Base-by-base conservation (phyloP, 208 protist genomes). In the Vickermania ingenoplastis region DNA sequence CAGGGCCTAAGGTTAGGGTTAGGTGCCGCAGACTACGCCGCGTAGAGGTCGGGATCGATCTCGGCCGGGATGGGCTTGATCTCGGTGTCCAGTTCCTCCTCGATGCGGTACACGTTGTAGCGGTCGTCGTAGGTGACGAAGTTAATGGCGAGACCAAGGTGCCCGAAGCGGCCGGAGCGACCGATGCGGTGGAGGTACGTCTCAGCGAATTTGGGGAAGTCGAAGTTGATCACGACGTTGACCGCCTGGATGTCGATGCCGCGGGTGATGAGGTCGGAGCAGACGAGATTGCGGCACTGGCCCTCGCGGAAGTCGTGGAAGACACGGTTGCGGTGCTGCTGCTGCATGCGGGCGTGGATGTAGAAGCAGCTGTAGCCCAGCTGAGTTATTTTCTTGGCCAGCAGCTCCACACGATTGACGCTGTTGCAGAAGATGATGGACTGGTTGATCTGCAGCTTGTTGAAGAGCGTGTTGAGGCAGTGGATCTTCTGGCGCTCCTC, bases 221-320 rank as follows among this genome's bases (percentile, higher is more conserved):
- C 98, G 87, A 99, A 99, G 86, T 99, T 99, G 83, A 99, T 99
- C 62, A 99, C 98, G 7, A 99, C 98, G 71, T 99, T 99, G 21
- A 99, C 98, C 23, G 97, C 91, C 71, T 98, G 97, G 67, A 99
- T 98, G 77, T 99, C 98, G 68, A 99, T 99, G 90, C 97, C 98
- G 66, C 98, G 89, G 7, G 98, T 99, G 81, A 99, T 99, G 31
- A 99, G 83, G 80, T 99, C 98, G 61, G 98, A 98, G 69, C 93
- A 99, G 36, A 99, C 98, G 7, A 99, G 82, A 80, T 99, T 99
- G 57, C 98, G 87, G 85, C 96, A 99, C 41, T 88, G 75, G 26
- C 97, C 97, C 57, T 97, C 89, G 62, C 97, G 84, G 83, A 99
- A 99, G 73, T 99, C 97, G 60, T 99, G 96, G 82, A 99, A 99